These are phyloP conservation scores for Patellifolia procumbens DNA, from an alignment of 179 eudicot species.

Conservation along the genomic window DNA sequence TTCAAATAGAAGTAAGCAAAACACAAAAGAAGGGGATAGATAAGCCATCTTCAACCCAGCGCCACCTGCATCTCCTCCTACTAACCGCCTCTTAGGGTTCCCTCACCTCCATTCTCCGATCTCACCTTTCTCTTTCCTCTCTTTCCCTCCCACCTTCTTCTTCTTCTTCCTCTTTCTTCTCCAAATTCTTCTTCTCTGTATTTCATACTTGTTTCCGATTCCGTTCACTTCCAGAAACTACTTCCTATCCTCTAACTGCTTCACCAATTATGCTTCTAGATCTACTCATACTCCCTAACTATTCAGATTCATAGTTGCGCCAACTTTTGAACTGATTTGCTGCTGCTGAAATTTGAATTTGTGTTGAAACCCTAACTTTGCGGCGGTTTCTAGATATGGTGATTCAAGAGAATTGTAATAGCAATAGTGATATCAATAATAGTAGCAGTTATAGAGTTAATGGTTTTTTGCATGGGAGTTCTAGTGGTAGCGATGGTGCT, in stretches of 20 bases:
- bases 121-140: not conserved
- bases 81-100: slow-evolving; percentile 25
- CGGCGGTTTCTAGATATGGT: slow-evolving; percentile 17
- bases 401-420: slow-evolving; percentile 23
- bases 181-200: not conserved
- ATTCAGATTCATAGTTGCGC: not conserved
- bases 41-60: not conserved
- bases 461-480: slow-evolving; percentile 31
- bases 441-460: slow-evolving; percentile 1
- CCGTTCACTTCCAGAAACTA: not conserved
- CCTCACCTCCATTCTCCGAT: slow-evolving; percentile 15
- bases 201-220: not conserved
- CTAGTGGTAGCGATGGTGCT: slow-evolving; percentile 26
- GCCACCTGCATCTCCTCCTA: not conserved
- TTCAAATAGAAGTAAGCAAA: too few relatives aligned
- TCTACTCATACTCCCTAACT: not conserved
- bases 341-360: not conserved
- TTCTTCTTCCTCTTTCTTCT: not conserved
- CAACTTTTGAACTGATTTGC: too few relatives aligned
- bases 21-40: too few relatives aligned
- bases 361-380: slow-evolving; percentile 26
- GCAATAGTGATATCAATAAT: slow-evolving; percentile 11
- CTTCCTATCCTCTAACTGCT: not conserved
- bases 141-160: not conserved
- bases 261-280: not conserved